Evolutionary conservation across 2,329 filamentous ascomycete genomes (phyloP).

Genomic region (Lasiodiplodia sp.): DNA sequence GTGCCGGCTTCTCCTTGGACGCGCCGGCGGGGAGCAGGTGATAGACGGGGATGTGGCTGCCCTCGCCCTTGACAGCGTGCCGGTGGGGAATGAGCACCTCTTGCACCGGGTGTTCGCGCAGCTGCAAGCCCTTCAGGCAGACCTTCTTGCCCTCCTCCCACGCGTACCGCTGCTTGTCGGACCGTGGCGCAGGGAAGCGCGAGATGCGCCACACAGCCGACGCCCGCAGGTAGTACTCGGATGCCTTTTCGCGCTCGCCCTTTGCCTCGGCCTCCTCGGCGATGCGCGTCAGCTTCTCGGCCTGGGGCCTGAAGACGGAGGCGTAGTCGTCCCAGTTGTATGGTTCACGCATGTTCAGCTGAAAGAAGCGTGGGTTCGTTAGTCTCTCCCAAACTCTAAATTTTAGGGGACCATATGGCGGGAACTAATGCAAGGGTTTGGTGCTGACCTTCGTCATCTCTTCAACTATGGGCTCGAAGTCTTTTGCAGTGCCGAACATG

Average conservation of each 20-base stretch:
- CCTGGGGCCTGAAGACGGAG: slow-evolving; percentile 64
- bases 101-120: slow-evolving; percentile 60
- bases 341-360: slow-evolving; percentile 69
- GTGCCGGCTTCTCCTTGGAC: slow-evolving; percentile 52
- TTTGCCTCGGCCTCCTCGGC: slow-evolving; percentile 60
- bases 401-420: slow-evolving; percentile 34
- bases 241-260: slow-evolving; percentile 62
- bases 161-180: slow-evolving; percentile 62
- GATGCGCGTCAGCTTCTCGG: slow-evolving; percentile 61
- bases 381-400: background rate
- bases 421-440: slow-evolving; percentile 12
- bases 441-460: slow-evolving; percentile 62
- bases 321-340: slow-evolving; percentile 71
- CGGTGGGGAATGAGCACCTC: slow-evolving; percentile 69
- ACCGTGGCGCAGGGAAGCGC: slow-evolving; percentile 67
- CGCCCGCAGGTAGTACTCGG: slow-evolving; percentile 69
- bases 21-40: slow-evolving; percentile 65
- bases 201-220: slow-evolving; percentile 77
- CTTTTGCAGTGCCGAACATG: slow-evolving; percentile 72
- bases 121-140: slow-evolving; percentile 62
- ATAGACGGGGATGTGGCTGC: slow-evolving; percentile 67
- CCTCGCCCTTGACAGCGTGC: slow-evolving; percentile 59
- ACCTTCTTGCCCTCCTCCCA: slow-evolving; percentile 71
- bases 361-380: slow-evolving; percentile 10
- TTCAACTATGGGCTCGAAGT: slow-evolving; percentile 75